phyloP scores from a whole-genome alignment of 2,329 filamentous ascomycete genomes.

The Thielaviopsis ethacetica region DNA sequence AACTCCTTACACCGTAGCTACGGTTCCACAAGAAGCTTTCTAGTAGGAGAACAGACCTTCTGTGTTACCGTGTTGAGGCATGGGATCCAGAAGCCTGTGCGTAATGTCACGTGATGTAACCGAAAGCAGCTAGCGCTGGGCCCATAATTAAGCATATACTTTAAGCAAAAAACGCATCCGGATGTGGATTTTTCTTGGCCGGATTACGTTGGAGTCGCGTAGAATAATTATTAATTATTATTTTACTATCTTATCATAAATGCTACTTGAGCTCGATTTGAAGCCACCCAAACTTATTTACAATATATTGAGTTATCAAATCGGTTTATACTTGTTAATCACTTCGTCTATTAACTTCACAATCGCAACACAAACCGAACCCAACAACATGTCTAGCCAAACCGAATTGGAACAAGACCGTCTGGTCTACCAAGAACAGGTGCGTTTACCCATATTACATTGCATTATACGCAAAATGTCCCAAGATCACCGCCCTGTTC shows the following conservation, averaged over 20 bases:
- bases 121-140: neutral
- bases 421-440: constrained; percentile 40
- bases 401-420: constrained; percentile 32
- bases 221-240: neutral
- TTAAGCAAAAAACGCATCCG: neutral
- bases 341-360: neutral
- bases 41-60: neutral
- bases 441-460: constrained; percentile 17
- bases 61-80: neutral
- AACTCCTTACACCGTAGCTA: neutral
- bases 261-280: neutral
- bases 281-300: neutral
- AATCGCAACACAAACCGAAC: neutral
- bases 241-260: neutral
- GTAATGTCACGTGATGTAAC: neutral
- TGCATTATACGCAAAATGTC: neutral
- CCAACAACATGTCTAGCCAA: constrained; percentile 9
- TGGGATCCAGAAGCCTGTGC: neutral
- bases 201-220: neutral
- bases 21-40: neutral
- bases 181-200: neutral
- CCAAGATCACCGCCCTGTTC: neutral
- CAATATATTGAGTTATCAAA: neutral
- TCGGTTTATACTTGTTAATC: neutral
- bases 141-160: neutral